Evolutionary conservation across 306 rosid genomes (phyloP).

Genomic region (Rosa persica): DNA sequence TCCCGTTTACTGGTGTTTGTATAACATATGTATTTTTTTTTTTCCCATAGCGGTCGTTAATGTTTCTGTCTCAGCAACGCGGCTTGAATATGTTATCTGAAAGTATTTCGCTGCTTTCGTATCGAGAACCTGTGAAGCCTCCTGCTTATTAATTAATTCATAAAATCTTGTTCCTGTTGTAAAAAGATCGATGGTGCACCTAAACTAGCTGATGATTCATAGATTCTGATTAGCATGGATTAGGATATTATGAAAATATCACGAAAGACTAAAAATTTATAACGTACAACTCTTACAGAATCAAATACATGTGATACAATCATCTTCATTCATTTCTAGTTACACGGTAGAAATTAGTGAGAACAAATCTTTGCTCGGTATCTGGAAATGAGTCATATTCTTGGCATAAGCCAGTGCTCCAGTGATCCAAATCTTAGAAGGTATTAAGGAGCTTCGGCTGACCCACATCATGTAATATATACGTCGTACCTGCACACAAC

Average conservation of each 20-base stretch:
- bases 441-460: constrained; percentile 1
- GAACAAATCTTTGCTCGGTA: neutral
- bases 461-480: neutral
- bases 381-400: neutral
- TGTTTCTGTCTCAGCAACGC: too few relatives aligned
- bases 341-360: neutral
- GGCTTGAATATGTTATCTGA: too few relatives aligned
- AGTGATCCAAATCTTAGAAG: neutral
- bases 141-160: too few relatives aligned
- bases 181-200: too few relatives aligned
- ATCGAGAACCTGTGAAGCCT: too few relatives aligned
- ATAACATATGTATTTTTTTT: too few relatives aligned
- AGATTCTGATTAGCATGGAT: neutral
- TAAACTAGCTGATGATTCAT: neutral
- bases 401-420: neutral
- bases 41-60: too few relatives aligned
- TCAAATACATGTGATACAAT: neutral
- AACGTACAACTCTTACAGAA: neutral
- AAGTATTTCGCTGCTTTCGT: too few relatives aligned
- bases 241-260: neutral
- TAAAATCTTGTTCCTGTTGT: too few relatives aligned
- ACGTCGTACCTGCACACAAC: neutral
- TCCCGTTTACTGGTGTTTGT: too few relatives aligned
- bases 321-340: neutral
- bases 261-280: neutral